Percentiles rank a stretch among this genome's conserved stretches.
These are phyloP conservation scores for Botrytis aclada DNA, from an alignment of 2,329 filamentous ascomycete genomes.

Conservation along the genomic window DNA sequence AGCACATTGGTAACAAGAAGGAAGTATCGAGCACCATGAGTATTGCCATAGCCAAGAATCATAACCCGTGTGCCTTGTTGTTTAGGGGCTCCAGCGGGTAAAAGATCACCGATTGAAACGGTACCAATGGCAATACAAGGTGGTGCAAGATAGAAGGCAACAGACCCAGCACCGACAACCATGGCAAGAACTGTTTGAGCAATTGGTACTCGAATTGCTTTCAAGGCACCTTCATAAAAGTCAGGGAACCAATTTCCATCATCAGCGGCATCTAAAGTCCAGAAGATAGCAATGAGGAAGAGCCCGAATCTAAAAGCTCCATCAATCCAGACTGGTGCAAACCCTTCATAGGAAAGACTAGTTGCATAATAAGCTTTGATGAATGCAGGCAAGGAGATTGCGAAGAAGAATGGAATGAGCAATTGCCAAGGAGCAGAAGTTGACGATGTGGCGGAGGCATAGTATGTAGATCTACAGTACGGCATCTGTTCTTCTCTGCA, in stretches of 20 bases:
- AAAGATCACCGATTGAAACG: constrained; percentile 32
- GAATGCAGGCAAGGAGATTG: constrained; percentile 67
- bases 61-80: constrained; percentile 58
- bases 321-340: constrained; percentile 80
- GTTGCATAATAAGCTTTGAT: constrained; percentile 76
- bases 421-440: constrained; percentile 92
- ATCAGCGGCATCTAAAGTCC: constrained; percentile 85
- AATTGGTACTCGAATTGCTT: constrained; percentile 70
- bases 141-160: constrained; percentile 80
- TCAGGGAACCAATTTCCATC: constrained; percentile 74
- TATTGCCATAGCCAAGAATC: constrained; percentile 87
- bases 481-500: constrained; percentile 99
- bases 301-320: constrained; percentile 74
- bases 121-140: constrained; percentile 74
- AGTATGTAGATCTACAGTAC: constrained; percentile 92
- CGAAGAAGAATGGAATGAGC: constrained; percentile 71
- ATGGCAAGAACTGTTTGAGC: constrained; percentile 79
- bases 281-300: constrained; percentile 74
- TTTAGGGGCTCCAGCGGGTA: constrained; percentile 27
- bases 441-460: constrained; percentile 85
- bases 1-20: constrained; percentile 77
- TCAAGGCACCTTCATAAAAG: constrained; percentile 59
- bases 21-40: constrained; percentile 88
- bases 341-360: constrained; percentile 84
- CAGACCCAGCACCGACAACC: constrained; percentile 77